Percentiles rank a stretch among this genome's conserved stretches.
phyloP scores from a whole-genome alignment of 1,139 yeast species.

The Geotrichum phurueaensis region DNA sequence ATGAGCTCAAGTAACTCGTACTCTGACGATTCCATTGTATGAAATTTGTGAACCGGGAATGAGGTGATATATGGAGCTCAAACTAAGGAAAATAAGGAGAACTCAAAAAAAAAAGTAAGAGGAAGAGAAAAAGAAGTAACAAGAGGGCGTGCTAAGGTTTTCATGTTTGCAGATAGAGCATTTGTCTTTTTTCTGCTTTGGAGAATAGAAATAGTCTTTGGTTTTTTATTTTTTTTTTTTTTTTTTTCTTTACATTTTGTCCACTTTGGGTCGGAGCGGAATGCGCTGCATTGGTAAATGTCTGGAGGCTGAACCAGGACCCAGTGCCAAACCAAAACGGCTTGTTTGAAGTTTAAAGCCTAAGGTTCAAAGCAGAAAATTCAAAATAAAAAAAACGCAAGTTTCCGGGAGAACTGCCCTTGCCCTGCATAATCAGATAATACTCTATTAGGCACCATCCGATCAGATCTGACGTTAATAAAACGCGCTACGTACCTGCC shows the following conservation, averaged over 20 bases:
- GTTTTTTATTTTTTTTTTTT: not conserved
- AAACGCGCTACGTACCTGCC: no score
- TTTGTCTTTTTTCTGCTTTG: not conserved
- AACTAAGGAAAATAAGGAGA: not conserved
- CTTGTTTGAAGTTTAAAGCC: not conserved
- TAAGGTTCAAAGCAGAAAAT: not conserved
- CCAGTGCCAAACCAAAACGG: not conserved
- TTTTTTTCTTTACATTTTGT: not conserved
- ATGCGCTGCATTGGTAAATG: not conserved
- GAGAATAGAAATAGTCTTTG: not conserved
- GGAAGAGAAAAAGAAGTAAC: not conserved
- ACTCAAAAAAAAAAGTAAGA: not conserved
- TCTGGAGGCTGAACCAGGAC: not conserved
- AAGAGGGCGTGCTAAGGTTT: not conserved
- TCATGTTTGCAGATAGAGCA: not conserved
- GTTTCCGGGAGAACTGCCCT: not conserved
- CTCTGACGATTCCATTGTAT: constrained; percentile 26
- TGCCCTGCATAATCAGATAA: not conserved
- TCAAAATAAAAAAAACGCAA: not conserved
- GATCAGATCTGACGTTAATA: not conserved
- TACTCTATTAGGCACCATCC: not conserved
- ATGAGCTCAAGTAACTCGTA: constrained; percentile 80
- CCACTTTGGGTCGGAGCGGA: not conserved
- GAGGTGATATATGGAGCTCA: not conserved
- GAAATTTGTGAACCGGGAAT: not conserved